Evolutionary conservation across 352 stramenopile genomes (phyloP).

Genomic region (Aphanomyces euteiches): DNA sequence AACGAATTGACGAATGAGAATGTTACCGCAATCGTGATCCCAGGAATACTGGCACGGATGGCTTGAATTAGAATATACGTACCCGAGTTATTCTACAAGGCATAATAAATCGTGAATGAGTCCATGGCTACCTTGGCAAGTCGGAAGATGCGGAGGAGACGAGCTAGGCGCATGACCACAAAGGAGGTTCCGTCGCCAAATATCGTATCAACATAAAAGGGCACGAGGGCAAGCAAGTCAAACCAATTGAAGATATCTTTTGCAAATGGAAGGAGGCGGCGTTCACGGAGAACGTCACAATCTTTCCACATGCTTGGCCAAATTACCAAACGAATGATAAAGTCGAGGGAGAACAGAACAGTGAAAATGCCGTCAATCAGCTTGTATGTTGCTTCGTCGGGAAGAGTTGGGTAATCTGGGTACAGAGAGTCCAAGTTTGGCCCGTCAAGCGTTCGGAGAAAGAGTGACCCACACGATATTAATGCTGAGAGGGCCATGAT

Average conservation of each 20-base stretch:
- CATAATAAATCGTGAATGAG: slow-evolving; percentile 3
- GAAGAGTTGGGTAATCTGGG: slow-evolving; percentile 61
- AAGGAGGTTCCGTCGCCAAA: slow-evolving; percentile 73
- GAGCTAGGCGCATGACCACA: slow-evolving; percentile 61
- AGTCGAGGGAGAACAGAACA: slow-evolving; percentile 60
- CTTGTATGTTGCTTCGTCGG: slow-evolving; percentile 49
- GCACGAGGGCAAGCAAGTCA: slow-evolving; percentile 59
- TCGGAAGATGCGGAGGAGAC: slow-evolving; percentile 76
- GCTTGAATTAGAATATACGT: slow-evolving; percentile 73
- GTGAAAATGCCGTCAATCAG: slow-evolving; percentile 68
- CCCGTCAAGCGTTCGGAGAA: slow-evolving; percentile 68
- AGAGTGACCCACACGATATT: slow-evolving; percentile 67
- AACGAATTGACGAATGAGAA: background rate
- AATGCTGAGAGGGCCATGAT: slow-evolving; percentile 66
- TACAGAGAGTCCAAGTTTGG: slow-evolving; percentile 48
- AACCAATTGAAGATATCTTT: slow-evolving; percentile 81
- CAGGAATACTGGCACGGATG: slow-evolving; percentile 64
- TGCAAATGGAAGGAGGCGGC: slow-evolving; percentile 61
- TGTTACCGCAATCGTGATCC: slow-evolving; percentile 56
- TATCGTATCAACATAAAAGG: slow-evolving; percentile 72
- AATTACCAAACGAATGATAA: slow-evolving; percentile 64
- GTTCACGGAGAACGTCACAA: slow-evolving; percentile 63
- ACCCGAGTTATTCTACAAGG: slow-evolving; percentile 57
- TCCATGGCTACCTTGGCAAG: slow-evolving; percentile 37
- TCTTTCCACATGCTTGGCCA: slow-evolving; percentile 72